These are phyloP conservation scores for Epicoccum sorghinum DNA, from an alignment of 2,329 filamentous ascomycete species.

Conservation along the genomic window DNA sequence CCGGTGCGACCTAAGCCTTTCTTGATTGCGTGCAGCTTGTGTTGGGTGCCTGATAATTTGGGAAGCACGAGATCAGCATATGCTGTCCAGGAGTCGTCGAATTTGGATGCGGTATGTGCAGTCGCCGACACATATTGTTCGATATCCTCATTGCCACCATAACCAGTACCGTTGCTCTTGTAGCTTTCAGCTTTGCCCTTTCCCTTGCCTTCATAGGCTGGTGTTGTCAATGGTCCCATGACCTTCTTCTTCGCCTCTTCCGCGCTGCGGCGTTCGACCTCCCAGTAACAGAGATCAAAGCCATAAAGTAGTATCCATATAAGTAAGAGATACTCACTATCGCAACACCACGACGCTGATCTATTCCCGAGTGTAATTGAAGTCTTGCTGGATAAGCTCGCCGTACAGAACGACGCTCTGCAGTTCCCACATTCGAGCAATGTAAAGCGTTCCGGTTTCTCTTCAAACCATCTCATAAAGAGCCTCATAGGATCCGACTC, in stretches of 20 bases:
- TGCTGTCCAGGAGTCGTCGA: neutral
- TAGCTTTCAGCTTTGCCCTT: neutral
- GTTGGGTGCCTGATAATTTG: too few relatives aligned
- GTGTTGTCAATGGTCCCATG: too few relatives aligned
- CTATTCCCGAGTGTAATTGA: constrained; percentile 12
- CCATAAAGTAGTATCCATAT: constrained; percentile 49
- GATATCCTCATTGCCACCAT: constrained; percentile 10
- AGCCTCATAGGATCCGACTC: constrained; percentile 17
- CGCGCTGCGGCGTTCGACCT: constrained; percentile 17
- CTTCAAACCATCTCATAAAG: constrained; percentile 25
- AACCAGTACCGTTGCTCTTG: constrained; percentile 18
- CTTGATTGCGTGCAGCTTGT: too few relatives aligned
- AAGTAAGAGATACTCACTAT: constrained; percentile 37
- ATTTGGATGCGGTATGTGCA: neutral
- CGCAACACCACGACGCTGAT: constrained; percentile 45
- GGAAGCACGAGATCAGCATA: neutral
- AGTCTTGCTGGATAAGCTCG: constrained; percentile 18
- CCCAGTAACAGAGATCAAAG: constrained; percentile 35
- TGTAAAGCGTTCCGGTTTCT: constrained; percentile 14
- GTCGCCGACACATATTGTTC: neutral
- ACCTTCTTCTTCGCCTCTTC: constrained; percentile 7
- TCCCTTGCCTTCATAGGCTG: neutral
- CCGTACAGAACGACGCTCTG: constrained; percentile 21
- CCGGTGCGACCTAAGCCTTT: neutral
- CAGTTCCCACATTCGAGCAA: constrained; percentile 27